A percentile compares a stretch with the other conserved stretches of the same genome.
These are phyloP conservation scores for Exophiala spinifera DNA, from an alignment of 2,329 filamentous ascomycete species.

Conservation along the genomic window DNA sequence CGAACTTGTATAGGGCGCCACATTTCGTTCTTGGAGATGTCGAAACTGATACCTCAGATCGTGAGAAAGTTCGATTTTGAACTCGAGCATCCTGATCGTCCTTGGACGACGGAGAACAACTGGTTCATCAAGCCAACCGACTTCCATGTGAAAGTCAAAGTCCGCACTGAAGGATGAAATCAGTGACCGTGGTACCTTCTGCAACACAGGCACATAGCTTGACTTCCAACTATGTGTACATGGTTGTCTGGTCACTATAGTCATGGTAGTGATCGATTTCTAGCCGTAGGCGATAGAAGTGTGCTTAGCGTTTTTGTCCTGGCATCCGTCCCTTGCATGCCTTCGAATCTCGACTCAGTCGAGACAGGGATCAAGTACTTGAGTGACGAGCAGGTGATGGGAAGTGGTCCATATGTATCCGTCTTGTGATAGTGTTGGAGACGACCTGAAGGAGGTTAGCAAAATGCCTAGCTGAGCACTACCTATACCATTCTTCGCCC, in stretches of 20 bases:
- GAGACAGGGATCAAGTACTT: too few relatives aligned
- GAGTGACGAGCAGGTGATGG: too few relatives aligned
- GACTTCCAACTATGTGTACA: too few relatives aligned
- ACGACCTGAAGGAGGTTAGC: background rate
- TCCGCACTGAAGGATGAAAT: slow-evolving; percentile 6
- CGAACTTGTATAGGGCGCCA: slow-evolving; percentile 41
- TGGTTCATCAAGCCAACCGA: slow-evolving; percentile 33
- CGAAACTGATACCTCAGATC: slow-evolving; percentile 32
- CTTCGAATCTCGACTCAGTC: too few relatives aligned
- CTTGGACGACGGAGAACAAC: slow-evolving; percentile 26
- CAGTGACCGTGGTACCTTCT: background rate
- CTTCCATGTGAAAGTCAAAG: slow-evolving; percentile 37
- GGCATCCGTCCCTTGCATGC: too few relatives aligned
- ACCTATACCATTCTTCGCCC: background rate
- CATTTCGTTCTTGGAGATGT: slow-evolving; percentile 32
- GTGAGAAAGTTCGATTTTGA: slow-evolving; percentile 27
- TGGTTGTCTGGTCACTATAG: too few relatives aligned
- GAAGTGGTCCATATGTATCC: too few relatives aligned
- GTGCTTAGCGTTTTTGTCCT: too few relatives aligned
- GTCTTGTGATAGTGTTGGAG: background rate
- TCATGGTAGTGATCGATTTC: too few relatives aligned
- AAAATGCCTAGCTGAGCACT: background rate
- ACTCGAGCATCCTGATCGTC: slow-evolving; percentile 19
- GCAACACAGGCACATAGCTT: background rate
- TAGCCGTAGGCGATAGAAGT: too few relatives aligned